Evolutionary conservation across 768 basidiomycete genomes (phyloP).

Genomic region (Collybia nuda): DNA sequence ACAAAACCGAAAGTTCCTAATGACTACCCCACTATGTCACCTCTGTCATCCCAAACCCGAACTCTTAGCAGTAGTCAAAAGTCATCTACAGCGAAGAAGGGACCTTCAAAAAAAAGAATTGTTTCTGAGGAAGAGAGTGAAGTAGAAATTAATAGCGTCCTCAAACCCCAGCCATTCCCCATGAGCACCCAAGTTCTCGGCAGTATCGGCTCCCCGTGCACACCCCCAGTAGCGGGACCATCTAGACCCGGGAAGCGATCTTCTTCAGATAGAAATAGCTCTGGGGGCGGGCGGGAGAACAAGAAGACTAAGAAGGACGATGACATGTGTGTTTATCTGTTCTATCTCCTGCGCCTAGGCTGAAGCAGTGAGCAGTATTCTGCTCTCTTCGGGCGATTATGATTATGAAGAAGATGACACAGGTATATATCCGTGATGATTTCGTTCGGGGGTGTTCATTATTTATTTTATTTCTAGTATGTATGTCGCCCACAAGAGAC

Average conservation of each 20-base stretch:
- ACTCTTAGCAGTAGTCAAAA: too few species aligned
- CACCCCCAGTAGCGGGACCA: slow-evolving; percentile 4
- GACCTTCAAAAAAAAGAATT: slow-evolving; percentile 4
- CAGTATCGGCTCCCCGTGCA: slow-evolving; percentile 33
- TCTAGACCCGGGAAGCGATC: slow-evolving; percentile 19
- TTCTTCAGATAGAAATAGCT: slow-evolving; percentile 28
- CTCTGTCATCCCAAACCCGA: background rate
- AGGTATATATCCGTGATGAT: slow-evolving; percentile 22
- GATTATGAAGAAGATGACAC: slow-evolving; percentile 37
- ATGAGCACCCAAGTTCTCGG: slow-evolving; percentile 47
- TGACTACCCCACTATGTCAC: background rate
- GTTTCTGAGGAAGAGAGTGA: slow-evolving; percentile 8
- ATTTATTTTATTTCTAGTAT: slow-evolving; percentile 35
- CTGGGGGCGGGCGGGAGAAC: slow-evolving; percentile 16
- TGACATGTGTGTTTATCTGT: slow-evolving; percentile 11
- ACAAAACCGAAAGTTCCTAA: background rate
- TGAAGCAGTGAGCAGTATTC: background rate
- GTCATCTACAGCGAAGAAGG: background rate
- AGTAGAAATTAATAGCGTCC: background rate
- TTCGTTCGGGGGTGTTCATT: slow-evolving; percentile 1
- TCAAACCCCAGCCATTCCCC: slow-evolving; percentile 38
- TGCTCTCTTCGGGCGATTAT: slow-evolving; percentile 6
- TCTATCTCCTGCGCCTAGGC: slow-evolving; percentile 5
- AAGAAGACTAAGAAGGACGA: slow-evolving; percentile 32
- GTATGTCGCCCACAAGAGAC: slow-evolving; percentile 51